Evolutionary conservation across 345 rosid genomes (phyloP), one percentile per base, ranked within the genome.

Genomic region (Murraya koenigii): DNA sequence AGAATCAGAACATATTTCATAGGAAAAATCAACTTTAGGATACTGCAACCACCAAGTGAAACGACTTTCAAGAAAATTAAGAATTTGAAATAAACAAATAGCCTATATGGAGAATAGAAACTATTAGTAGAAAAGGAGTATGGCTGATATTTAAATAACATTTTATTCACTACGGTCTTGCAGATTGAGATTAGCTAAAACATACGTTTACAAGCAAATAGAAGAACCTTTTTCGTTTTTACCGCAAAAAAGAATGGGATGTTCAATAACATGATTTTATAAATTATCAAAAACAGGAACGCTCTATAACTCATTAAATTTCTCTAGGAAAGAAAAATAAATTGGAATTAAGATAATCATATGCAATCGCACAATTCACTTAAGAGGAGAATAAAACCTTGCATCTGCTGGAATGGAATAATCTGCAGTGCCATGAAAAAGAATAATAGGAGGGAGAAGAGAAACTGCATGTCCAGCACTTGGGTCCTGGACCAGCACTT

Each of bases 371-470:
- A 55, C 9, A 65, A 69, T 76, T 70, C 22, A 52, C 13, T 39
- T 7, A 20, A 32, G 59, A 72, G 38, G 39, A 84, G 82, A 80
- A 67, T 58, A 86, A 82, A 76, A 96, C 99, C 99, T 96, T 78
- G 97, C 86, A 82, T 92, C 94, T 32, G 89, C 80, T 73, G 98
- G 99, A 80, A 96, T 96, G 15, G 99, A 94, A 84, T 92, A 92
- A 87, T 96, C 98, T 76, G 83, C 97, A 62, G 97, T 94, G 33
- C 99, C 99, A 67, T 96, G 99, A 78, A 94, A 96, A 77, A 96
- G 89, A 79, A 89, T 39, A 64, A 91, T 77, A 41, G 90, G 95
- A 79, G 99, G 98, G 33, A 94, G 92, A 74, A 90, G 94, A 76
- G 91, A 47, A 82, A 88, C 81, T 7, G 93, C 88, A 73, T 78